Evolutionary conservation across 176 grass and related monocot genomes (phyloP).

Genomic region (Leersia perrieri): DNA sequence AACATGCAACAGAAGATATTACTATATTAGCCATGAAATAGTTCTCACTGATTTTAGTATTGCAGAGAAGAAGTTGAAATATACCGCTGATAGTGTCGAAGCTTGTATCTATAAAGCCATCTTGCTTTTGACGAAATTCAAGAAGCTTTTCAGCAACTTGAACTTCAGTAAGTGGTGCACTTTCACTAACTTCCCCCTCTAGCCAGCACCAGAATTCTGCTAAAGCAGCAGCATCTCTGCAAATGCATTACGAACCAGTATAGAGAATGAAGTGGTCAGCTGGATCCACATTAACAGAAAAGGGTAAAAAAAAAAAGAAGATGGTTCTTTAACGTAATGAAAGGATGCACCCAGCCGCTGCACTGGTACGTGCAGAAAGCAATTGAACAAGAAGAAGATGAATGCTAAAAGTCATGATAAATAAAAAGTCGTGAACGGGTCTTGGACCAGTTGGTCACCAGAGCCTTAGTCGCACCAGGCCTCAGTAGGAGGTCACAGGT

Average conservation of each 20-base stretch:
- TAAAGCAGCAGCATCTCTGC: constrained; percentile 95
- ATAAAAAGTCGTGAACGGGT: no score
- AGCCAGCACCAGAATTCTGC: constrained; percentile 95
- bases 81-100: constrained; percentile 99
- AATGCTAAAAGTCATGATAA: not conserved
- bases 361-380: not conserved
- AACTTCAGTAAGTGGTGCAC: constrained; percentile 66
- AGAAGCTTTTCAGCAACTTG: constrained; percentile 81
- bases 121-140: constrained; percentile 89
- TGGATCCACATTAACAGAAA: constrained; percentile 21
- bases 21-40: not conserved
- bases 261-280: not conserved
- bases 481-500: no score
- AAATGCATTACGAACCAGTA: constrained; percentile 26
- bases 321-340: not conserved
- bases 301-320: not conserved
- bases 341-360: not conserved
- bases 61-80: not conserved
- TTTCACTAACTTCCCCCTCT: constrained; percentile 62
- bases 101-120: constrained; percentile 86
- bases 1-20: constrained; percentile 11
- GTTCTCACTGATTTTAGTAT: not conserved
- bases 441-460: no score
- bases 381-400: not conserved
- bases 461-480: no score